phyloP scores from a whole-genome alignment of 805 yeast species.

The Candida parachauliodes region DNA sequence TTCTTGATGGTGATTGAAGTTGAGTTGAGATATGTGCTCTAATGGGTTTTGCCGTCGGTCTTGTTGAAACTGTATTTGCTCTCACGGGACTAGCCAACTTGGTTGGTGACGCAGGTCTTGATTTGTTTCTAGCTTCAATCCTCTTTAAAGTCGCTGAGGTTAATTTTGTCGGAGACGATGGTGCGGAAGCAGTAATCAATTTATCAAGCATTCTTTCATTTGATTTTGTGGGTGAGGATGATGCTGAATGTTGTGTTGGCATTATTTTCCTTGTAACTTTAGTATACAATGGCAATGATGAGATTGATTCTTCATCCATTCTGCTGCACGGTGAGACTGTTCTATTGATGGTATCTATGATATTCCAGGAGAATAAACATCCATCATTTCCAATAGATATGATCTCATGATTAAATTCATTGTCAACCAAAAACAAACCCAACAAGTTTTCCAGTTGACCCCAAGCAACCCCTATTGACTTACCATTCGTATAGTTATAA shows the following conservation, averaged over 20 bases:
- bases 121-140: conserved; percentile 24
- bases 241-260: conserved; percentile 12
- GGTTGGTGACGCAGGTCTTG: conserved; percentile 1
- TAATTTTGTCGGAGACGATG: conserved; percentile 16
- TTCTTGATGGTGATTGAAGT: conserved; percentile 2
- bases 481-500: conserved; percentile 45
- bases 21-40: neutral
- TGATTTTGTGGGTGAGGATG: conserved; percentile 8
- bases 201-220: neutral
- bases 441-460: conserved; percentile 49
- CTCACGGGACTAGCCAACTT: conserved; percentile 9
- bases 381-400: conserved; percentile 51
- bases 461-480: conserved; percentile 50
- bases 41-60: neutral
- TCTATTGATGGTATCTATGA: conserved; percentile 7
- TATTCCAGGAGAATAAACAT: conserved; percentile 49
- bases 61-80: conserved; percentile 2
- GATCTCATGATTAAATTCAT: conserved; percentile 18
- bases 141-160: conserved; percentile 32
- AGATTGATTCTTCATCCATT: conserved; percentile 4
- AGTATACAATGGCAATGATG: conserved; percentile 15
- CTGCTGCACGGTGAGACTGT: neutral
- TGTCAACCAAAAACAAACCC: conserved; percentile 27
- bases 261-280: conserved; percentile 33
- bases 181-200: neutral